A percentile compares a stretch with the other conserved stretches of the same genome.
Conservation (phyloP, 352 stramenopile genomes). For the Globisporangium takayamanum region DNA sequence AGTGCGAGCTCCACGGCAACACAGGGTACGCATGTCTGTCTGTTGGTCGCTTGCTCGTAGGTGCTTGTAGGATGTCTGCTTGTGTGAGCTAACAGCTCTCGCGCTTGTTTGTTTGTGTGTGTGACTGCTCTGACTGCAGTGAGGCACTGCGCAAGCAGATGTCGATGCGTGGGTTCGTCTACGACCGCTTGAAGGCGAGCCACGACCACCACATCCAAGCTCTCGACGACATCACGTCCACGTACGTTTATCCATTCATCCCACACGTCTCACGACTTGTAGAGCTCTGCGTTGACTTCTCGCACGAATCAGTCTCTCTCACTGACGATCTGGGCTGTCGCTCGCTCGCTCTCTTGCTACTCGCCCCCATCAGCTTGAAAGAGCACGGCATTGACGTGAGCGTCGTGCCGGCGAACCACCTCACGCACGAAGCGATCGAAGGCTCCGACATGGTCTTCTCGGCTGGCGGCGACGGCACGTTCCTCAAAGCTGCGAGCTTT, state of each 20-base stretch:
- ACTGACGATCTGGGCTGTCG: no score
- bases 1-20: slow-evolving; percentile 76
- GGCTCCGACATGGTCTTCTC: slow-evolving; percentile 85
- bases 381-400: slow-evolving; percentile 60
- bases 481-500: slow-evolving; percentile 83
- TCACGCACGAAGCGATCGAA: slow-evolving; percentile 73
- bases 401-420: slow-evolving; percentile 70
- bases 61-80: not conserved
- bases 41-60: slow-evolving; percentile 6
- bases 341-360: no score
- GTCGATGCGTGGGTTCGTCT: slow-evolving; percentile 86
- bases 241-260: slow-evolving; percentile 16
- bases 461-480: slow-evolving; percentile 79
- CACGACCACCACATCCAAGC: slow-evolving; percentile 84
- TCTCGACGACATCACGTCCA: slow-evolving; percentile 78
- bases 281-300: no score
- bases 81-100: not conserved
- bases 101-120: not conserved
- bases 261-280: no score
- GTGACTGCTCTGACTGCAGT: slow-evolving; percentile 22
- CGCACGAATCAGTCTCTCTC: no score
- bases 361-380: slow-evolving; percentile 34
- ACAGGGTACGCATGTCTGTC: slow-evolving; percentile 38
- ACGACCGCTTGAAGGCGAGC: slow-evolving; percentile 79
- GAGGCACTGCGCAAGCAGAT: slow-evolving; percentile 86